Evolutionary conservation across 129 eudicot species (phyloP), one percentile per base, ranked within the genome.

Genomic region (Arctium minus): DNA sequence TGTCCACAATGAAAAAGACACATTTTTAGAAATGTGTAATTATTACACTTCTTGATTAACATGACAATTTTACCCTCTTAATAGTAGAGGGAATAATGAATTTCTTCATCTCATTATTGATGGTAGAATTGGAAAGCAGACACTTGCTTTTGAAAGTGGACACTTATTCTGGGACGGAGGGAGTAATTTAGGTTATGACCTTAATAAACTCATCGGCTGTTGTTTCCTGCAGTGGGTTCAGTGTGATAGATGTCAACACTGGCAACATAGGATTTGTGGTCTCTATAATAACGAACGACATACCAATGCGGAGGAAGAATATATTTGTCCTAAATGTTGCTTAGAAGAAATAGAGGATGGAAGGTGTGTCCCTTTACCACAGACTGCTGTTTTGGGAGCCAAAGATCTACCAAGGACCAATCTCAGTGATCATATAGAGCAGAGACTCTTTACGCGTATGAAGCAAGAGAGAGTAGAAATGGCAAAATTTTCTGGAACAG

Each of bases 241-340:
- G 71, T 94, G 98, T 75, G 95, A 94, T 82, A 86, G 79, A 86
- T 92, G 98, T 81, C 83, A 86, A 75, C 13, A 71, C 29, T 94
- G 97, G 98, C 97, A 90, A 81, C 98, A 92, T 83, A 91, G 89
- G 85, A 89, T 90, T 75, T 94, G 97, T 78, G 98, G 89, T 15
- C 87, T 94, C 10, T 92, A 87, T 67, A 94, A 89, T 85, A 73
- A 82, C 39, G 85, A 86, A 83, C 84, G 76, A 72, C 91, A 92
- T 78, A 29, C 69, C 22, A 88, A 85, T 48, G 92, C 88, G 78
- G 73, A 90, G 77, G 90, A 75, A 5, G 88, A 81, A 53, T 94
- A 94, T 74, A 78, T 88, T 32, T 94, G 98, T 86, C 98, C 95
- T 46, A 81, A 77, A 77, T 94, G 97, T 85, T 86, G 89, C 80